Evolutionary conservation across 352 stramenopile genomes (phyloP).

Genomic region (Phytophthora capsici): DNA sequence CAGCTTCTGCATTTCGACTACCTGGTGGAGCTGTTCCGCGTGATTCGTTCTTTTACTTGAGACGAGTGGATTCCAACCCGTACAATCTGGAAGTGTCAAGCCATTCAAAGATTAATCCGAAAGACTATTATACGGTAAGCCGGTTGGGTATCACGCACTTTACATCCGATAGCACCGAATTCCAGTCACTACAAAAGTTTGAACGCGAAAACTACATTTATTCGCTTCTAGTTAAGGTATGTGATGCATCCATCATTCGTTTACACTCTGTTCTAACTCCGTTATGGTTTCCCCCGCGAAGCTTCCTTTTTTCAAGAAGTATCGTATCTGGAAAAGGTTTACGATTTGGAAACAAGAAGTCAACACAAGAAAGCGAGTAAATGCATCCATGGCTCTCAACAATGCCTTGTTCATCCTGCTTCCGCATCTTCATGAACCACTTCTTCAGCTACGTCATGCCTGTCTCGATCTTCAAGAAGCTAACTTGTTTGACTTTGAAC

Average conservation of each 20-base stretch:
- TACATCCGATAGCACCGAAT: constrained; percentile 76
- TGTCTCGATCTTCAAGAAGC: constrained; percentile 62
- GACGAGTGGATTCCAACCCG: constrained; percentile 73
- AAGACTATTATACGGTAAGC: constrained; percentile 92
- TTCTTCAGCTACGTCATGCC: constrained; percentile 72
- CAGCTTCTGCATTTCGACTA: not conserved
- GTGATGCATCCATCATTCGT: not conserved
- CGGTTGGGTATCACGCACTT: constrained; percentile 92
- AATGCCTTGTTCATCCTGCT: constrained; percentile 91
- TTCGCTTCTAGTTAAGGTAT: constrained; percentile 74
- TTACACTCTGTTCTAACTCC: not conserved
- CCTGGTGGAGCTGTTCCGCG: constrained; percentile 11
- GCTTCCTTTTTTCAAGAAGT: constrained; percentile 91
- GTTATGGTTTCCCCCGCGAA: constrained; percentile 16
- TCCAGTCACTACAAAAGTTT: constrained; percentile 88
- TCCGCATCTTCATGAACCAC: constrained; percentile 76
- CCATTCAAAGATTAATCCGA: constrained; percentile 69
- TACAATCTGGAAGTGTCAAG: constrained; percentile 76
- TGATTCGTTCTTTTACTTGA: constrained; percentile 83
- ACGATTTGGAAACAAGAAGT: constrained; percentile 86
- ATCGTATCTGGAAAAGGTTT: constrained; percentile 93
- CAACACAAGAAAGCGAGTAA: constrained; percentile 49
- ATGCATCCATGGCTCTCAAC: constrained; percentile 55
- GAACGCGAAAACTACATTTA: constrained; percentile 93
- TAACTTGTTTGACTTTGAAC: constrained; percentile 41